Base-by-base conservation (phyloP, 352 stramenopile genomes). In the Globisporangium barbulae region DNA sequence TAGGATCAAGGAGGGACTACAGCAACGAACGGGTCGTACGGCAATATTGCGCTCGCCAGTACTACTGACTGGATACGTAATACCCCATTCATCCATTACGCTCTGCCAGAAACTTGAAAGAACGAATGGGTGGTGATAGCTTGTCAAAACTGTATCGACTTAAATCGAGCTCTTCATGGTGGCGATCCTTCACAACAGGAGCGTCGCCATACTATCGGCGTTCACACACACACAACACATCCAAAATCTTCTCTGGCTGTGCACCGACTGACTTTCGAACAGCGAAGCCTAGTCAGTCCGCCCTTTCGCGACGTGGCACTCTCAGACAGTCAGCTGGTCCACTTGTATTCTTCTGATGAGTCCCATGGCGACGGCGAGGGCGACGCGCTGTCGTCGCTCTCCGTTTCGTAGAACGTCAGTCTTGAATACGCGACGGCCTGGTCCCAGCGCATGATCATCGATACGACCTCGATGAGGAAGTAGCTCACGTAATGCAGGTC, bases 401-500 rank as follows among this genome's bases (percentile, higher is more conserved):
- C 49, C 28, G 19, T 30, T 12, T 48, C 48, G 25, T 47, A 59
- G 22, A 68, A 68, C 30, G 41, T 56, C 33, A 68, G 39, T 0
- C 49, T 35, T n/a, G 63, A 68, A 22, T 33, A 47, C 13, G 63
- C 55, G 5, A 68, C 63, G 7, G 63, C 63, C 17, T 68, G 63
- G 55, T 68, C 63, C 63, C 63, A 68, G 45, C 63, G 63, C 37
- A 63, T 41, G 21, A 68, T 68, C 63, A 68, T 68, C 47, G 63
- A 58, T 6, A 68, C 47, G 35, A 68, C 22, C 28, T 68, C 63
- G 25, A 64, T 33, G 37, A 68, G 63, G 56, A 68, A 68, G 54
- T 61, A 68, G 39, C 63, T 64, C 37, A 59, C 65, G 50, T 69
- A 83, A 22, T 70, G 67, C 13, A 67, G 41, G 48, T 83, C 75